Base-by-base conservation (phyloP, 1,284 basidiomycete genomes). In the Polyporus tsugae region DNA sequence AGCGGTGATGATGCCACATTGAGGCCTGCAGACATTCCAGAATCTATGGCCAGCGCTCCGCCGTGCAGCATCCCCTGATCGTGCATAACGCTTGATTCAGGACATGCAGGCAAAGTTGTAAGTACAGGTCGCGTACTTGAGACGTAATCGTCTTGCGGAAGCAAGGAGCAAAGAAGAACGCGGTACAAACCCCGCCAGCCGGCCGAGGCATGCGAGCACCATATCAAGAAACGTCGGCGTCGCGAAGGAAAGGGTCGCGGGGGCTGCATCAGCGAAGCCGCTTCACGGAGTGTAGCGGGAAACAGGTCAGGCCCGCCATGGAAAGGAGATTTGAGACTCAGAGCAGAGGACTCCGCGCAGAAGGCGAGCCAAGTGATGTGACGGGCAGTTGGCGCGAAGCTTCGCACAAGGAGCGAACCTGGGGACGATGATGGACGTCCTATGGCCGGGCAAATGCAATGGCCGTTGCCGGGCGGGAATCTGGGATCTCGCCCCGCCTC, bases 111-210 rank as follows among this genome's bases (percentile, higher is more conserved):
- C 44, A 35, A 33, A 25, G 15, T 25, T 36, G 55, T 35, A 53
- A 42, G 63, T 58, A 62, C 59, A 53, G 17, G 62, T 72, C 55
- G 59, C 71, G 71, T 72, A 70, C 62, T 66, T 13, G 66, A 68
- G 66, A 72, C 71, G 71, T 72, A 72, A 72, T 72, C 7, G 64
- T 68, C 63, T 64, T 35, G 25, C 41, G 55, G 59, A 41, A 25
- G 22, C 33, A 41, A 55, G 35, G 39, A 49, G 35, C 46, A 60
- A 63, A 36, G n/a, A 42, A 58, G 35, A 61, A 63, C 46, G 55
- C 58, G 61, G 62, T 36, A 25, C 62, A 60, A 65, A 61, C 57
- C 62, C 62, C 59, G 59, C 59, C 63, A 19, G 62, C 65, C 65
- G 58, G 36, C 22, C 46, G 46, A 49, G 46, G 22, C 22, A 49